Conservation (phyloP, 345 rosid species). For the Eucalyptus erythrocorys region DNA sequence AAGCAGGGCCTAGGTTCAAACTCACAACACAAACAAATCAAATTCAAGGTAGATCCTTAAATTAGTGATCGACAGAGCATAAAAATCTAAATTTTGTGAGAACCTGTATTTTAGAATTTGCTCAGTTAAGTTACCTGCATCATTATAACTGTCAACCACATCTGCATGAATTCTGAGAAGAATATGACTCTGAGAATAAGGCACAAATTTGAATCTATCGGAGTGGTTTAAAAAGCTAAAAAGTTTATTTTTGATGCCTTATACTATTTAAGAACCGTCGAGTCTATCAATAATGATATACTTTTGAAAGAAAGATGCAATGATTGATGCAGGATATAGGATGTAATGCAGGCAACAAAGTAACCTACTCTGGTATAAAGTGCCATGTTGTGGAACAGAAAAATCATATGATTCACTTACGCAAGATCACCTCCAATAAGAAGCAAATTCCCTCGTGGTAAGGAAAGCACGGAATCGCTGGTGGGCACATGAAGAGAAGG, state of each 20-base stretch:
- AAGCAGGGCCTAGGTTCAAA: background rate
- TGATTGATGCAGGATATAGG: background rate
- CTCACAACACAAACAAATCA: background rate
- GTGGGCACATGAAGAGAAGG: conserved; percentile 32
- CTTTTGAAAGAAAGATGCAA: background rate
- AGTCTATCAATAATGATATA: background rate
- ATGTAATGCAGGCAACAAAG: background rate
- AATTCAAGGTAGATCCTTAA: background rate
- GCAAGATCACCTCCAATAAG: conserved; percentile 99
- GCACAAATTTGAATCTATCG: background rate
- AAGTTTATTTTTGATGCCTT: background rate
- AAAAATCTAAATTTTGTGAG: background rate
- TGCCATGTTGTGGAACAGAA: background rate
- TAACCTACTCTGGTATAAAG: background rate
- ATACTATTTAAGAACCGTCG: background rate
- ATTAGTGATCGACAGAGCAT: background rate
- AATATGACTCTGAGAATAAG: background rate
- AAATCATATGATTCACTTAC: conserved; percentile 35
- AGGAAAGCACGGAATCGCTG: conserved; percentile 20
- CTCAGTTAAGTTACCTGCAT: background rate
- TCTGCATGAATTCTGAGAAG: background rate
- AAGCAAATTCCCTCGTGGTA: conserved; percentile 69
- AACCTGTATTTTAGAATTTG: background rate
- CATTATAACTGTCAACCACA: background rate
- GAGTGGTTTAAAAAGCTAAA: background rate